Evolutionary conservation across 106 monocot genomes (phyloP).

Genomic region (Allium fistulosum): DNA sequence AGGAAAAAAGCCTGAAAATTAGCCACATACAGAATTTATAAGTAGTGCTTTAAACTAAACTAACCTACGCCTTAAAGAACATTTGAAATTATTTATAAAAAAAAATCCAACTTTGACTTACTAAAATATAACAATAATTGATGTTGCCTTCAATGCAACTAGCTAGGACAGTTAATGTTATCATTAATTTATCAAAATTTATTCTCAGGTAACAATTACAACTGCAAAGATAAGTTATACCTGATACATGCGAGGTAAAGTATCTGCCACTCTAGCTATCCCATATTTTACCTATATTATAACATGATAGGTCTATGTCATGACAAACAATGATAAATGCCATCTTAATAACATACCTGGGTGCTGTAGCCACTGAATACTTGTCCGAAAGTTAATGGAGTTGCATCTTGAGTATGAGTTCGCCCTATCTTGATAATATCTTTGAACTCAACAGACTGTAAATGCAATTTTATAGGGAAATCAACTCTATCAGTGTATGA

Average conservation of each 20-base stretch:
- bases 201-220: too few relatives aligned
- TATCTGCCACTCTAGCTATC: constrained; percentile 53
- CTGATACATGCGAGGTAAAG: constrained; percentile 93
- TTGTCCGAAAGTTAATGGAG: constrained; percentile 95
- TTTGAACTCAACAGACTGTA: constrained; percentile 84
- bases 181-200: too few relatives aligned
- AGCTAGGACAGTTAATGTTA: too few relatives aligned
- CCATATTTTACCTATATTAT: constrained; percentile 69
- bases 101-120: too few relatives aligned
- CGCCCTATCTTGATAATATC: constrained; percentile 98
- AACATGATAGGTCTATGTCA: background rate
- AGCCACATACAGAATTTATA: too few relatives aligned
- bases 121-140: too few relatives aligned
- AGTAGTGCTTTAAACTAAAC: too few relatives aligned
- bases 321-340: background rate
- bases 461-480: background rate
- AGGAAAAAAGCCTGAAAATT: too few relatives aligned
- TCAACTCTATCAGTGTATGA: too few relatives aligned
- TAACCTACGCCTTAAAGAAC: too few relatives aligned
- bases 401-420: constrained; percentile 98
- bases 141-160: too few relatives aligned
- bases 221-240: constrained; percentile 17
- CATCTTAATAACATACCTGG: constrained; percentile 37
- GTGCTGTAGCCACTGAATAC: constrained; percentile 95
- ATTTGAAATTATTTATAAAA: too few relatives aligned